Base-by-base conservation (phyloP, 192 early-diverging fungal species). In the Umbelopsis ramanniana region DNA sequence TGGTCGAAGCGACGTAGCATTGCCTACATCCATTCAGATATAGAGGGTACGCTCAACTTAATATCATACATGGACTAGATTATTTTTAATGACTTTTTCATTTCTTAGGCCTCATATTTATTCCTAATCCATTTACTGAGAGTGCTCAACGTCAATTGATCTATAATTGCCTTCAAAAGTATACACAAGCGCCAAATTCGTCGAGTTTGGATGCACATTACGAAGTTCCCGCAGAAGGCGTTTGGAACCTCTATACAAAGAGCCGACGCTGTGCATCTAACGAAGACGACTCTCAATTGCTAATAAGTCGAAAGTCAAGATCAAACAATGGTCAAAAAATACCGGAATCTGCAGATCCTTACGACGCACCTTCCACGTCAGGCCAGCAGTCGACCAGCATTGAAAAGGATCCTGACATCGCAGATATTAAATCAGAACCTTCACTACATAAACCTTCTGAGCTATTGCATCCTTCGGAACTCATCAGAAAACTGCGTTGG, bases 181-280 rank as follows among this genome's bases (percentile, higher is more conserved):
- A 92, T 71, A 79, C 94, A 3, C 72, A 76, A 26, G 85, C 88
- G 26, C 97, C 97, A 6, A 96, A 95, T 76, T 88, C 90, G 9
- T 89, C 90, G 47, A 98, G 95, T 79, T 85, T 98, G 4, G 93
- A 98, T 72, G 90, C 95, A 19, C 95, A 96, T 74, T 98, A 93
- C 68, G 63, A 78, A 6, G 68, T 94, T 19, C 91, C 91, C 7
- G 55, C 78, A 1, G 67, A 76, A 33, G 92, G 93, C 8, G 40
- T 90, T 17, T 93, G 89, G 92, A 71, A 81, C 21, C 70, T 83
- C 21, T 78, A 88, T 72, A 87, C 85, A 52, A 37, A 71, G 29
- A 73, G 78, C 11, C 66, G 69, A 24, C 43, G 57, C 29, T 73
- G 74, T 37, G 45, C 60, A 12, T 68, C 76, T 50, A 38, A 73